Conservation (phyloP, 441 rosid species). For the Theobroma grandiflorum region DNA sequence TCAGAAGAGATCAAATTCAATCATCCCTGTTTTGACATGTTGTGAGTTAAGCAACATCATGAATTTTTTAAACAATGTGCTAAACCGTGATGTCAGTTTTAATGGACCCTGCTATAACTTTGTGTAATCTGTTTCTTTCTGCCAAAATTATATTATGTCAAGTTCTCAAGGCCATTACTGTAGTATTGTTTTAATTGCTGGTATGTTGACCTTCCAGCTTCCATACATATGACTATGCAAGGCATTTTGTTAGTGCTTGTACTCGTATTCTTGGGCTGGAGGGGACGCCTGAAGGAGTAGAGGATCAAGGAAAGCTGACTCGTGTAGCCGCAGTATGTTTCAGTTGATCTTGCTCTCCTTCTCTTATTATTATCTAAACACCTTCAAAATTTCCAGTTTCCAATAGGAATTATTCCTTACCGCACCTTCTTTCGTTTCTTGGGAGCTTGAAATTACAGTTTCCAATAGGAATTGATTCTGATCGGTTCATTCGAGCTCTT, state of each 20-base stretch:
- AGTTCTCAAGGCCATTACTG: background rate
- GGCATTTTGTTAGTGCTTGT: conserved; percentile 90
- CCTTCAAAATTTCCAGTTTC: background rate
- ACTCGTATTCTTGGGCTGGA: conserved; percentile 90
- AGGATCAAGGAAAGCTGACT: conserved; percentile 83
- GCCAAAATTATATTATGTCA: background rate
- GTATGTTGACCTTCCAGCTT: conserved; percentile 50
- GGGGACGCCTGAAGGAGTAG: conserved; percentile 90
- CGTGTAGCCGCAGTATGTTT: conserved; percentile 77
- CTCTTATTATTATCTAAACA: background rate
- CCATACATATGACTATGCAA: conserved; percentile 87
- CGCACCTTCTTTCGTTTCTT: conserved; percentile 34
- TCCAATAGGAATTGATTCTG: conserved; percentile 86
- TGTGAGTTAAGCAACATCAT: background rate
- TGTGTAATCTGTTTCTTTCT: conserved; percentile 24
- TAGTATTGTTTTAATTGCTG: conserved; percentile 10
- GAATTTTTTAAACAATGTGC: background rate
- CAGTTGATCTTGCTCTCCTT: conserved; percentile 29
- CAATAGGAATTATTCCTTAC: conserved; percentile 25
- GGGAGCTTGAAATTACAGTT: conserved; percentile 63
- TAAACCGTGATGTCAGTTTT: background rate
- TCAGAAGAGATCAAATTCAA: no score
- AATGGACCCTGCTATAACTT: background rate
- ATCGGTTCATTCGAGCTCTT: conserved; percentile 74
- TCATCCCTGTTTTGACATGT: conserved; percentile 11